A percentile compares a stretch with the other conserved stretches of the same genome.
Evolutionary conservation across 1,139 yeast genomes (phyloP).

Genomic region (Dujonia santamariae): DNA sequence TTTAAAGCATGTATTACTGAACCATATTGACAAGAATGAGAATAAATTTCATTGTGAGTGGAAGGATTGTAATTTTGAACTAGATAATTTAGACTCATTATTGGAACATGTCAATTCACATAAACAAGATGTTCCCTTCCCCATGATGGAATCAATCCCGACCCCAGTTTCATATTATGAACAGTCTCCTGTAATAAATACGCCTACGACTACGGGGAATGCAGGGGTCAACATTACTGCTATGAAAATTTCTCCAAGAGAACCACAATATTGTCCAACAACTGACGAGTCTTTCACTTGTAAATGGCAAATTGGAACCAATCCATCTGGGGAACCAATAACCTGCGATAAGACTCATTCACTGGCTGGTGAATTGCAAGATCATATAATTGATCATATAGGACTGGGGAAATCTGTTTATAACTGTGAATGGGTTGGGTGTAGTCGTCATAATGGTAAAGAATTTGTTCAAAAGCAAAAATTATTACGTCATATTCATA

Average conservation of each 20-base stretch:
- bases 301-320: slow-evolving; percentile 43
- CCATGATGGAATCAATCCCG: neutral
- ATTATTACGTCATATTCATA: slow-evolving; percentile 77
- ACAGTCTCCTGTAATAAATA: neutral
- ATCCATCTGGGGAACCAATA: slow-evolving; percentile 25
- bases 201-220: neutral
- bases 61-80: slow-evolving; percentile 61
- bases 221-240: slow-evolving; percentile 30
- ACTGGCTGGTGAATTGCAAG: slow-evolving; percentile 59
- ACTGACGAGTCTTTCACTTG: slow-evolving; percentile 25
- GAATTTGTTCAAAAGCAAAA: slow-evolving; percentile 83
- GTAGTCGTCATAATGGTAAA: slow-evolving; percentile 60
- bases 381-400: slow-evolving; percentile 70
- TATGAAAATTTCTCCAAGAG: slow-evolving; percentile 32
- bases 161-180: neutral
- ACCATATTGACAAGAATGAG: slow-evolving; percentile 41
- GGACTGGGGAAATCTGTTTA: slow-evolving; percentile 72
- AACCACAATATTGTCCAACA: slow-evolving; percentile 12
- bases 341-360: slow-evolving; percentile 50
- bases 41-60: slow-evolving; percentile 59
- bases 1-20: slow-evolving; percentile 54
- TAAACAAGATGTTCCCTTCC: neutral
- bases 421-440: slow-evolving; percentile 74
- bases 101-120: slow-evolving; percentile 59
- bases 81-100: slow-evolving; percentile 50